A percentile compares a stretch with the other conserved stretches of the same genome.
phyloP scores from a whole-genome alignment of 805 yeast genomes.

The Yamadazyma kitorensis region DNA sequence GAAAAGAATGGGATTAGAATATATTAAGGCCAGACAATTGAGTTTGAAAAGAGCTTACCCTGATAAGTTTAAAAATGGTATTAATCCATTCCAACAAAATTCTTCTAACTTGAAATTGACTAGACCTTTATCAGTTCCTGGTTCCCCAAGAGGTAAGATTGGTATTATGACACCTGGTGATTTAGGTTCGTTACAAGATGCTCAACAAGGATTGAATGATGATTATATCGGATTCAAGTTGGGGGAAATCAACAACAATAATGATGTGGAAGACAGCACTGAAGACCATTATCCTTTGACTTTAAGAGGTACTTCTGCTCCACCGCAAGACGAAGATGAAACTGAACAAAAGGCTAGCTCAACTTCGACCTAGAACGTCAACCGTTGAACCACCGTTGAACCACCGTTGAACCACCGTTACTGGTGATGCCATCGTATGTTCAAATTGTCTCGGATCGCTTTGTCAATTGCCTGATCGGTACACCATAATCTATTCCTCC shows the following conservation, averaged over 20 bases:
- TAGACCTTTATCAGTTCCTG: conserved; percentile 94
- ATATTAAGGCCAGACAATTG: conserved; percentile 89
- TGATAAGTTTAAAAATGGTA: conserved; percentile 60
- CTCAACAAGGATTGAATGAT: conserved; percentile 61
- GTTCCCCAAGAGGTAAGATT: conserved; percentile 79
- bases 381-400: too few relatives aligned
- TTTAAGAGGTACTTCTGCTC: conserved; percentile 47
- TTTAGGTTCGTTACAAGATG: conserved; percentile 93
- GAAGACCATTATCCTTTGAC: conserved; percentile 44
- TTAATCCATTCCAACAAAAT: conserved; percentile 42
- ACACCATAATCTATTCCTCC: too few relatives aligned
- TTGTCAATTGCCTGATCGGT: too few relatives aligned
- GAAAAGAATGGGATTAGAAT: conserved; percentile 98
- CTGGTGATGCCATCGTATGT: too few relatives aligned
- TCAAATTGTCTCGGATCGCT: too few relatives aligned
- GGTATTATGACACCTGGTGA: conserved; percentile 97
- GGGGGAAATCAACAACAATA: conserved; percentile 40
- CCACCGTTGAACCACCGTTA: too few relatives aligned
- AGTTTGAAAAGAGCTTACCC: conserved; percentile 94
- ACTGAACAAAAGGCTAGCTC: too few relatives aligned
- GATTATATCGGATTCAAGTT: conserved; percentile 68
- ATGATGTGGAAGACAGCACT: conserved; percentile 33
- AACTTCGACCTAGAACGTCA: too few relatives aligned
- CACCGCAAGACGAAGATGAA: conserved; percentile 23
- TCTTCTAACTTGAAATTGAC: conserved; percentile 65